Evolutionary conservation across 371 early-diverging fungal genomes (phyloP).

Genomic region (Circinella minor): DNA sequence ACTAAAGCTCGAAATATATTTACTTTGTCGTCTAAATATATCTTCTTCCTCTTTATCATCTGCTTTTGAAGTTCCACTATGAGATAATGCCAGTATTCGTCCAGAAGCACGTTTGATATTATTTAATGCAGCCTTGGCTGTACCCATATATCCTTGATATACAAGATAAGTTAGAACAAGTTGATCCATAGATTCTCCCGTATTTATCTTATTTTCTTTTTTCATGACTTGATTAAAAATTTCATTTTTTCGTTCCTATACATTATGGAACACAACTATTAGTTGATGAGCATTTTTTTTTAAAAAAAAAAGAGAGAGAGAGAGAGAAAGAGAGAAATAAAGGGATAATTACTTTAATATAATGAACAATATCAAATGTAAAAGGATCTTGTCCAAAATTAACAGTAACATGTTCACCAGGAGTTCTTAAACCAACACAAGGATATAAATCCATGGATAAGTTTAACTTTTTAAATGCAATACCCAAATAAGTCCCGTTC

Average conservation of each 20-base stretch:
- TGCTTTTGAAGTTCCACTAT: conserved; percentile 16
- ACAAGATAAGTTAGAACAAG: conserved; percentile 79
- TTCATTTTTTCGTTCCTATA: not conserved
- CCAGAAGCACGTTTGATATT: conserved; percentile 20
- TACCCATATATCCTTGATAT: conserved; percentile 77
- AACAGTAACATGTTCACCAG: conserved; percentile 78
- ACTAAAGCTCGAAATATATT: not conserved
- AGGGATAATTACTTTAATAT: conserved; percentile 53
- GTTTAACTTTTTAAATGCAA: conserved; percentile 39
- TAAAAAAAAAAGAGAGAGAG: too few relatives aligned
- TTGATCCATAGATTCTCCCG: conserved; percentile 41
- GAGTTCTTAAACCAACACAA: conserved; percentile 86
- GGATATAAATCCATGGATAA: conserved; percentile 68
- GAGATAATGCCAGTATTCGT: conserved; percentile 6
- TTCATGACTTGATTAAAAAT: not conserved
- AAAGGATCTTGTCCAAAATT: conserved; percentile 91
- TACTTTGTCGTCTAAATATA: conserved; percentile 39
- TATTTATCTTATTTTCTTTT: not conserved
- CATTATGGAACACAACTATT: not conserved
- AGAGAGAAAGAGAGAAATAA: too few relatives aligned
- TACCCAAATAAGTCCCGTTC: conserved; percentile 85
- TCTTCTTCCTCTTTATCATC: conserved; percentile 26
- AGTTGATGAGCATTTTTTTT: too few relatives aligned
- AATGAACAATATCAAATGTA: conserved; percentile 81
- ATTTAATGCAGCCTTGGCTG: conserved; percentile 68